These are phyloP conservation scores for Massariosphaeria phaeospora DNA, from an alignment of 495 filamentous ascomycete genomes.

Conservation along the genomic window DNA sequence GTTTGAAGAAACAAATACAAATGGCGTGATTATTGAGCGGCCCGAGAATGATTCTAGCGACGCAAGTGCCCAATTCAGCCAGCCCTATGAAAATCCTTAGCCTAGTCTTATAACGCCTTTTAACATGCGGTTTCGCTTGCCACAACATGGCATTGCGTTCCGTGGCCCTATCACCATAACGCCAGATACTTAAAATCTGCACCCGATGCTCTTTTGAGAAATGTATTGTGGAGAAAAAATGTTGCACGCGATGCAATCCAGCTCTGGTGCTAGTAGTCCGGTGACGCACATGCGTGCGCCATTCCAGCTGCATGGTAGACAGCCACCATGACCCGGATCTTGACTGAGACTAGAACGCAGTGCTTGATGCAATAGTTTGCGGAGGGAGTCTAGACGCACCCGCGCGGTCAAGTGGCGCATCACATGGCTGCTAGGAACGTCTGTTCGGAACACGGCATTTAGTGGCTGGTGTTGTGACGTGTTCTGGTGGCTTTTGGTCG, in stretches of 20 bases:
- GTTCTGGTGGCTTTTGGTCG: background rate
- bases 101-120: conserved; percentile 1
- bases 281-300: background rate
- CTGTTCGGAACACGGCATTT: background rate
- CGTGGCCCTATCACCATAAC: too few relatives aligned
- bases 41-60: too few relatives aligned
- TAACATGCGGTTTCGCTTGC: conserved; percentile 1
- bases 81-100: conserved; percentile 1
- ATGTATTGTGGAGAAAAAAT: background rate
- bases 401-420: background rate
- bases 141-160: too few relatives aligned
- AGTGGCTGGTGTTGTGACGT: background rate
- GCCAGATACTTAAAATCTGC: background rate
- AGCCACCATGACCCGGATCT: conserved; percentile 15
- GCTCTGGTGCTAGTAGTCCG: background rate
- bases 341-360: background rate
- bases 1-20: too few relatives aligned
- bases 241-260: background rate
- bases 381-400: conserved; percentile 1
- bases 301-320: conserved; percentile 21
- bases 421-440: background rate
- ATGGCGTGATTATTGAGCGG: too few relatives aligned
- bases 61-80: too few relatives aligned
- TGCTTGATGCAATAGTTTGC: too few relatives aligned
- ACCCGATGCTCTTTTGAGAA: background rate